Evolutionary conservation across 1,284 basidiomycete species (phyloP).

Genomic region (Boletus semigastroideus): DNA sequence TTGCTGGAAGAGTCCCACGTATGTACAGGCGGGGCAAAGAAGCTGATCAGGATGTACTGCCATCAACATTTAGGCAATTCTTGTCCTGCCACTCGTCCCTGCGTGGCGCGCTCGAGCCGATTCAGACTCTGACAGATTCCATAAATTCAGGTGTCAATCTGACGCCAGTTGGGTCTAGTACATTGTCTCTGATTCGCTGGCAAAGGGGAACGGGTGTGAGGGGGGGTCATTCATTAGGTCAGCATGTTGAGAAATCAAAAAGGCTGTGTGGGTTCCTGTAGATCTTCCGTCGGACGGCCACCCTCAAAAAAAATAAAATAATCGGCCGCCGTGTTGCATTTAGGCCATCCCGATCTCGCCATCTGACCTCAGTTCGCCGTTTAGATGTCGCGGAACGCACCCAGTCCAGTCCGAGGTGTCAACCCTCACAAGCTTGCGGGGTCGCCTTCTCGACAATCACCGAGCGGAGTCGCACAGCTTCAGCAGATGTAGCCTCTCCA

Average conservation of each 20-base stretch:
- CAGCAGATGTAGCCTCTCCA: neutral
- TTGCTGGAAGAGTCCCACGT: constrained; percentile 34
- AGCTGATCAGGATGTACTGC: constrained; percentile 33
- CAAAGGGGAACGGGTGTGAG: neutral
- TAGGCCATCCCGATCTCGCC: too few relatives aligned
- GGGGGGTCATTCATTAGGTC: neutral
- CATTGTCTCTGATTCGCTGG: neutral
- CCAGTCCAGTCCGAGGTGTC: too few relatives aligned
- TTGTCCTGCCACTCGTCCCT: constrained; percentile 21
- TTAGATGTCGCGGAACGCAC: neutral
- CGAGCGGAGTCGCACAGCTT: neutral
- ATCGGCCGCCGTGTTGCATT: too few relatives aligned
- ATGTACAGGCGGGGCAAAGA: constrained; percentile 37
- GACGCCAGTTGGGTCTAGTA: neutral
- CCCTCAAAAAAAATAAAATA: too few relatives aligned
- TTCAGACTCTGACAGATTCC: too few relatives aligned
- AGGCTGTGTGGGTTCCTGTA: constrained; percentile 7
- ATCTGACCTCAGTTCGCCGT: neutral
- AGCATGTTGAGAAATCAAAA: neutral
- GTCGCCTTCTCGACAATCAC: constrained; percentile 21
- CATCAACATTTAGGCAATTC: constrained; percentile 30
- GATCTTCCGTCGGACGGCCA: constrained; percentile 8
- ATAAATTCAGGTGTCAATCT: too few relatives aligned
- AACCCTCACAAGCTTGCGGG: too few relatives aligned
- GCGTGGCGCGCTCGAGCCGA: constrained; percentile 16